Percentiles rank a stretch among this genome's conserved stretches.
Evolutionary conservation across 371 early-diverging fungal genomes (phyloP).

Genomic region (Lichtheimia ramosa): DNA sequence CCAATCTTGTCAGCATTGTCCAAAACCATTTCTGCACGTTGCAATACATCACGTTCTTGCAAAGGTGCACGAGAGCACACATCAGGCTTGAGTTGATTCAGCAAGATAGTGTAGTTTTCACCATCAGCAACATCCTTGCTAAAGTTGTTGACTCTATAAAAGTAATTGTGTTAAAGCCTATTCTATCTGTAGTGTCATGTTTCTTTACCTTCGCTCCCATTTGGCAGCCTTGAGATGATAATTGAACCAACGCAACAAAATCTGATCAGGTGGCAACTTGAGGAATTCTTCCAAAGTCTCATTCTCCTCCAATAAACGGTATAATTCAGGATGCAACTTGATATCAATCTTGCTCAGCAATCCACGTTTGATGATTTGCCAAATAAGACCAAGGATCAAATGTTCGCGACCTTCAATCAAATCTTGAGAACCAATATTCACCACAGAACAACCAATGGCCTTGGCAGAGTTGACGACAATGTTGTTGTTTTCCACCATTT

Average conservation of each 20-base stretch:
- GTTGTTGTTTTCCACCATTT: constrained; percentile 98
- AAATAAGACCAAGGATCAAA: constrained; percentile 92
- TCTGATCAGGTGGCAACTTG: constrained; percentile 91
- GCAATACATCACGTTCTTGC: constrained; percentile 69
- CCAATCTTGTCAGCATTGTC: constrained; percentile 90
- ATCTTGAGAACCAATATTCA: constrained; percentile 95
- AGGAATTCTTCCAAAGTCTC: constrained; percentile 92
- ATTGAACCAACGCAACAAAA: constrained; percentile 96
- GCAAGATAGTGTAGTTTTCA: constrained; percentile 91
- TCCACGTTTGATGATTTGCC: constrained; percentile 98
- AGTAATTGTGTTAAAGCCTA: not conserved
- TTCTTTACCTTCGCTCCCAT: constrained; percentile 67
- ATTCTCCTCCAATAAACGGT: constrained; percentile 88
- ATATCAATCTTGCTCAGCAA: constrained; percentile 93
- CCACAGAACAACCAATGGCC: constrained; percentile 94
- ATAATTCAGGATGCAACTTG: constrained; percentile 95
- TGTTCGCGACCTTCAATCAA: constrained; percentile 93
- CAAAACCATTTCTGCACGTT: constrained; percentile 88
- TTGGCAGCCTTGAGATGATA: constrained; percentile 94
- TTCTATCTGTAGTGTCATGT: not conserved
- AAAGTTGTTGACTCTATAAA: constrained; percentile 81
- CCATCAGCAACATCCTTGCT: constrained; percentile 91
- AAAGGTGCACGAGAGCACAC: constrained; percentile 83
- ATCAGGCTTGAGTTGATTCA: constrained; percentile 89
- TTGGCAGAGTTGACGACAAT: constrained; percentile 97